Percentiles rank a stretch among this genome's conserved stretches.
Conservation (phyloP, 2,329 filamentous ascomycete species). For the Scedosporium minutisporum region DNA sequence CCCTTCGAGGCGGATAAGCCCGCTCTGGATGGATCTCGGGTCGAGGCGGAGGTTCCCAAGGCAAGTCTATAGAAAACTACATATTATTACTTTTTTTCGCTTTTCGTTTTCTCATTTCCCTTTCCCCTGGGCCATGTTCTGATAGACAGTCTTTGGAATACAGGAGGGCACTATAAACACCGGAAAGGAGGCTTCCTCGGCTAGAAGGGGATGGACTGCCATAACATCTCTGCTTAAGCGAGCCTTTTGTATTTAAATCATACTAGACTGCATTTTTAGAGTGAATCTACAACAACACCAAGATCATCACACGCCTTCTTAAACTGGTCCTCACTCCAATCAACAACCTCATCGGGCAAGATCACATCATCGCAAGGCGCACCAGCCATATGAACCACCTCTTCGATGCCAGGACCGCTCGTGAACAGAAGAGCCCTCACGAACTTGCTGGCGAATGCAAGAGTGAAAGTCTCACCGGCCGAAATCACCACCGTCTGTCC, state of each 20-base stretch:
- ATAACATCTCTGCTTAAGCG: neutral
- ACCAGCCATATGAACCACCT: conserved; percentile 29
- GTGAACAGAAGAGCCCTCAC: conserved; percentile 38
- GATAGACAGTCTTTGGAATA: neutral
- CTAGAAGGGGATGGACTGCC: neutral
- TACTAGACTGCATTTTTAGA: neutral
- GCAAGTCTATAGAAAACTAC: neutral
- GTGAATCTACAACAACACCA: neutral
- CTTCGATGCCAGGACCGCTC: conserved; percentile 38
- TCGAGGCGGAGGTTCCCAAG: neutral
- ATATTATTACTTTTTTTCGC: too few relatives aligned
- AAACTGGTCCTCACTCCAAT: neutral
- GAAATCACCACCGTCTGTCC: conserved; percentile 40
- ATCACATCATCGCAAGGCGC: conserved; percentile 22
- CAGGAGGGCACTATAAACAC: neutral
- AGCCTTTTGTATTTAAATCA: neutral
- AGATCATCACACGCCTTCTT: neutral
- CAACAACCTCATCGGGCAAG: conserved; percentile 23
- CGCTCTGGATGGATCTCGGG: neutral
- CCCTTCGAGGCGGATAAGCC: neutral
- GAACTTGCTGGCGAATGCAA: conserved; percentile 34
- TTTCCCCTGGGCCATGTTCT: neutral
- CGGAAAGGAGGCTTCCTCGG: neutral
- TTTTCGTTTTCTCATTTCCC: neutral
- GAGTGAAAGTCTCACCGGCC: conserved; percentile 32